Evolutionary conservation across 2,329 filamentous ascomycete genomes (phyloP).

Genomic region (Epichloe sibirici): DNA sequence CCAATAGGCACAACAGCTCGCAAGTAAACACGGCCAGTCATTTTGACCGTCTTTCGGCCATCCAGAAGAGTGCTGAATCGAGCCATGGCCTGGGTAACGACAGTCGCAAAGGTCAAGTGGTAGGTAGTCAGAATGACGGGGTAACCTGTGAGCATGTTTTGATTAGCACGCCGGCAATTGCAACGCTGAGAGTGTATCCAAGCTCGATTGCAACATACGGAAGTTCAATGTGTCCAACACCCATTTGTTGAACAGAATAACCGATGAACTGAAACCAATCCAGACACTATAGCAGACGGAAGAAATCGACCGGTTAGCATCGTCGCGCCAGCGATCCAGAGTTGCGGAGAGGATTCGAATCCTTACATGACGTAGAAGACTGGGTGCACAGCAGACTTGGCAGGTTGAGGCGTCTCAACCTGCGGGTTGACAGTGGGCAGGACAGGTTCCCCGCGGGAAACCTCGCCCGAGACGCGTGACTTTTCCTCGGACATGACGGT

Average conservation of each 20-base stretch:
- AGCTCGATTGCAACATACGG: slow-evolving; percentile 25
- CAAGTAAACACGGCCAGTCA: slow-evolving; percentile 89
- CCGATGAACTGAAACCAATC: slow-evolving; percentile 84
- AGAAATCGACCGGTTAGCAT: not conserved
- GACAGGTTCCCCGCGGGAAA: slow-evolving; percentile 49
- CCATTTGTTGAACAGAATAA: slow-evolving; percentile 99
- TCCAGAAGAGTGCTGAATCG: slow-evolving; percentile 83
- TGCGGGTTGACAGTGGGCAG: slow-evolving; percentile 74
- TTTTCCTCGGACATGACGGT: slow-evolving; percentile 54
- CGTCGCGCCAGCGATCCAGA: not conserved
- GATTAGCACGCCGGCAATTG: not conserved
- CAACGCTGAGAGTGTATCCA: not conserved
- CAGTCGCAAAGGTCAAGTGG: slow-evolving; percentile 83
- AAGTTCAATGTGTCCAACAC: slow-evolving; percentile 79
- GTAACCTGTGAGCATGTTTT: slow-evolving; percentile 35
- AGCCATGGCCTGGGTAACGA: slow-evolving; percentile 89
- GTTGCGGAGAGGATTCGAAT: not conserved
- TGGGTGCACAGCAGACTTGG: slow-evolving; percentile 59
- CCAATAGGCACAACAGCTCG: slow-evolving; percentile 91
- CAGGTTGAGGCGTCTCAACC: slow-evolving; percentile 54
- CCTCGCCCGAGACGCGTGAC: slow-evolving; percentile 69
- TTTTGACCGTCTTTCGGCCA: slow-evolving; percentile 90
- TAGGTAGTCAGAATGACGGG: slow-evolving; percentile 86
- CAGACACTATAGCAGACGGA: slow-evolving; percentile 52
- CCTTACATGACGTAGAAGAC: slow-evolving; percentile 70